phyloP scores from a whole-genome alignment of 176 grass and related monocot species.

The Juncus inflexus region DNA sequence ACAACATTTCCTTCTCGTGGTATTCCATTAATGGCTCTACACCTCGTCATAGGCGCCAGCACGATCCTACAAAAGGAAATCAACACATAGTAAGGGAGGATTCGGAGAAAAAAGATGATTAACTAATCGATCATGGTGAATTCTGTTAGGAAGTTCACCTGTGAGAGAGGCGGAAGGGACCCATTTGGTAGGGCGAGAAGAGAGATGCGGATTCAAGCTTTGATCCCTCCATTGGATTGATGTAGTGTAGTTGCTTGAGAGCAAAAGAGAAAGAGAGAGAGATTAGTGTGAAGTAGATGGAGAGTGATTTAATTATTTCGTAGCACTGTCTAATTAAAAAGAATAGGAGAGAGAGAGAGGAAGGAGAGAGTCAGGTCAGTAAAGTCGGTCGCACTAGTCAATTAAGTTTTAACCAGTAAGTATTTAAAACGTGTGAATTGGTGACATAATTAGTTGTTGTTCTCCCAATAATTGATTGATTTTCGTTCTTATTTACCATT shows the following conservation, averaged over 20 bases:
- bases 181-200: constrained; percentile 87
- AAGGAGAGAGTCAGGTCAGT: no score
- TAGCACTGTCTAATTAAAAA: no score
- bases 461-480: no score
- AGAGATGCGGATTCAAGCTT: constrained; percentile 40
- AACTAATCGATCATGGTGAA: not conserved
- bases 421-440: no score
- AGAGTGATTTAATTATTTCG: no score
- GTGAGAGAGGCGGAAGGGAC: constrained; percentile 67
- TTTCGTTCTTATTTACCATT: no score
- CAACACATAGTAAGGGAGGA: not conserved
- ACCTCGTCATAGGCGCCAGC: constrained; percentile 88
- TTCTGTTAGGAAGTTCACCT: constrained; percentile 37
- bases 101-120: not conserved
- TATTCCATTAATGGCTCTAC: constrained; percentile 61
- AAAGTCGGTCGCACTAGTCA: no score
- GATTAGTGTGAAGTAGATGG: not conserved
- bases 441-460: no score
- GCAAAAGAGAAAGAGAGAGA: not conserved
- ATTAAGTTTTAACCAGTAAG: no score
- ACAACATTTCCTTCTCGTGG: constrained; percentile 53
- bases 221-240: constrained; percentile 20
- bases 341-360: no score
- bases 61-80: constrained; percentile 48
- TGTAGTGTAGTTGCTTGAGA: constrained; percentile 13